phyloP scores from a whole-genome alignment of 2,329 filamentous ascomycete genomes.

The Hyphodiscus sp. region DNA sequence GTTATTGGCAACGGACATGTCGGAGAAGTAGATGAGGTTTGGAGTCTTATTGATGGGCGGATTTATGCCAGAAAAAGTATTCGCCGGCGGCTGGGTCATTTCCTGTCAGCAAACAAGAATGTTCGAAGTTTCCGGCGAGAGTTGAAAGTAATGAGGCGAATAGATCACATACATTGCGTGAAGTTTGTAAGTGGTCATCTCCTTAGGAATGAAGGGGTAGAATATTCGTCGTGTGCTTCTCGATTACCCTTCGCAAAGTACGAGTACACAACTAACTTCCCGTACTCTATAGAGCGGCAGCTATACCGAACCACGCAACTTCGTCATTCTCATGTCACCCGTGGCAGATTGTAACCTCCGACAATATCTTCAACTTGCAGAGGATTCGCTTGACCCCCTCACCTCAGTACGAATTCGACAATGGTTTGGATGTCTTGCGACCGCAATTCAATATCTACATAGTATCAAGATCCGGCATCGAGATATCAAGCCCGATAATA shows the following conservation, averaged over 20 bases:
- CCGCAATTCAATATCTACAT: constrained; percentile 14
- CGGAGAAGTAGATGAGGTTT: constrained; percentile 22
- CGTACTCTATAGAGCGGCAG: constrained; percentile 10
- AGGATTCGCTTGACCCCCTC: constrained; percentile 2
- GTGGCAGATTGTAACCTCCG: constrained; percentile 23
- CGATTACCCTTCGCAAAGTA: too few relatives aligned
- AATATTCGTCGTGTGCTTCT: too few relatives aligned
- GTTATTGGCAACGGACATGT: constrained; percentile 19
- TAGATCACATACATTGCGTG: constrained; percentile 18
- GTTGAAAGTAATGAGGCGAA: constrained; percentile 17
- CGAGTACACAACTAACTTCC: too few relatives aligned
- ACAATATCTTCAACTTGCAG: neutral
- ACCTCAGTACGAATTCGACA: constrained; percentile 12
- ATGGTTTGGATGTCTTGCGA: constrained; percentile 25
- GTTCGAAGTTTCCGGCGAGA: constrained; percentile 15
- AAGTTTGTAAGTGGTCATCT: constrained; percentile 10
- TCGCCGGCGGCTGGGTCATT: constrained; percentile 5
- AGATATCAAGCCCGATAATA: constrained; percentile 14
- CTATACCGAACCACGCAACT: constrained; percentile 21
- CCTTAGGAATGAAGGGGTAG: too few relatives aligned
- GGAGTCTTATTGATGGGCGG: neutral
- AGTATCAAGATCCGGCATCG: constrained; percentile 8
- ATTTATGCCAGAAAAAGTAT: constrained; percentile 10
- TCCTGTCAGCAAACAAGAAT: neutral
- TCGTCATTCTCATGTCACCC: constrained; percentile 23